Evolutionary conservation across 257 asterid genomes (phyloP).

Genomic region (Solanum etuberosum): DNA sequence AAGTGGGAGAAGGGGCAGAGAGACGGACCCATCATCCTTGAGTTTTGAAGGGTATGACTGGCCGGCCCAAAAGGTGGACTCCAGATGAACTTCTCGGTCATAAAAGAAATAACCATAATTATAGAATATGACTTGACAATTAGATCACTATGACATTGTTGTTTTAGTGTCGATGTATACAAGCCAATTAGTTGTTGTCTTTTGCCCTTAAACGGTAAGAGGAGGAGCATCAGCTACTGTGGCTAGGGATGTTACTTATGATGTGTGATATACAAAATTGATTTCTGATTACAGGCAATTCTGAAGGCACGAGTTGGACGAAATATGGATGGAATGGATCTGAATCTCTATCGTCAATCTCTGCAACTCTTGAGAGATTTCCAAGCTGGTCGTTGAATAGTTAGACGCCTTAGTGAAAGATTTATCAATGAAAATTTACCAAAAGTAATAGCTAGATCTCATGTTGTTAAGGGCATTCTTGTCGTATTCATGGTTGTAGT

Average conservation of each 20-base stretch:
- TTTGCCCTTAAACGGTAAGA: not conserved
- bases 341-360: slow-evolving; percentile 70
- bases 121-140: not conserved
- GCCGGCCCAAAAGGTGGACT: not conserved
- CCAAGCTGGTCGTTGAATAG: slow-evolving; percentile 41
- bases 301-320: slow-evolving; percentile 87
- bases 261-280: not conserved
- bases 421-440: not conserved
- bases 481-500: not conserved
- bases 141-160: not conserved
- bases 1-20: not conserved
- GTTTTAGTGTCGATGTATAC: not conserved
- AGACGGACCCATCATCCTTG: not conserved
- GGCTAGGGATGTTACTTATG: not conserved
- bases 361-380: slow-evolving; percentile 60
- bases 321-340: slow-evolving; percentile 89
- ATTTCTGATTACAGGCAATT: slow-evolving; percentile 43
- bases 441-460: not conserved
- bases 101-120: not conserved
- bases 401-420: slow-evolving; percentile 9
- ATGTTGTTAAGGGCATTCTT: not conserved
- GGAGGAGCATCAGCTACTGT: not conserved
- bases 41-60: not conserved
- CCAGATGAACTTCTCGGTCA: not conserved
- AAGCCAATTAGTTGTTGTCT: not conserved